Conservation (phyloP, 2,329 filamentous ascomycete species). For the Penicillium sp. region DNA sequence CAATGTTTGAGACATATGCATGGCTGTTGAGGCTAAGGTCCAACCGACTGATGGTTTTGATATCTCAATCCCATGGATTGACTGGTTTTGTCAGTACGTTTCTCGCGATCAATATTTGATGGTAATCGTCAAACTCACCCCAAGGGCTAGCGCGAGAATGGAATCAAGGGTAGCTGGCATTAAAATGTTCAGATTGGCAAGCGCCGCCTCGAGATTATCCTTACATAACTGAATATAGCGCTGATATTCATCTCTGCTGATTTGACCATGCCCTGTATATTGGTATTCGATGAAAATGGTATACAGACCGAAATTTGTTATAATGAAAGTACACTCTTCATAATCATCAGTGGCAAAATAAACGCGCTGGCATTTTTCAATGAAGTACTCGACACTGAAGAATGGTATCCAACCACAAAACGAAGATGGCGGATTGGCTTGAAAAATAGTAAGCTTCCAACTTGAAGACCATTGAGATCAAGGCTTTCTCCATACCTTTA, state of each 20-base stretch:
- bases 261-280: conserved; percentile 21
- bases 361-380: conserved; percentile 45
- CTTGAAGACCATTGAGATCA: neutral
- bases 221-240: conserved; percentile 42
- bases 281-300: conserved; percentile 42
- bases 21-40: conserved; percentile 64
- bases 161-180: conserved; percentile 61
- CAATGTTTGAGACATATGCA: conserved; percentile 64
- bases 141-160: conserved; percentile 63
- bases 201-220: conserved; percentile 50
- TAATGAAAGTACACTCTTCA: conserved; percentile 44
- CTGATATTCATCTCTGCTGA: conserved; percentile 30
- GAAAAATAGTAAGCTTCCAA: too few species aligned
- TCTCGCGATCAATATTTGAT: neutral
- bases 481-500: conserved; percentile 34
- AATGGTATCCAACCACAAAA: conserved; percentile 39
- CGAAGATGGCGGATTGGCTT: conserved; percentile 16
- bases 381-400: conserved; percentile 38
- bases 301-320: conserved; percentile 44
- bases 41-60: conserved; percentile 68
- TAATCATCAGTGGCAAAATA: conserved; percentile 51
- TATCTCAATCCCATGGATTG: conserved; percentile 65
- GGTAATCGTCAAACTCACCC: conserved; percentile 47
- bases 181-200: conserved; percentile 58
- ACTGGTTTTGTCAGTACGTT: conserved; percentile 42